phyloP scores from a whole-genome alignment of 495 filamentous ascomycete genomes.

The Tetracladium marchalianum region DNA sequence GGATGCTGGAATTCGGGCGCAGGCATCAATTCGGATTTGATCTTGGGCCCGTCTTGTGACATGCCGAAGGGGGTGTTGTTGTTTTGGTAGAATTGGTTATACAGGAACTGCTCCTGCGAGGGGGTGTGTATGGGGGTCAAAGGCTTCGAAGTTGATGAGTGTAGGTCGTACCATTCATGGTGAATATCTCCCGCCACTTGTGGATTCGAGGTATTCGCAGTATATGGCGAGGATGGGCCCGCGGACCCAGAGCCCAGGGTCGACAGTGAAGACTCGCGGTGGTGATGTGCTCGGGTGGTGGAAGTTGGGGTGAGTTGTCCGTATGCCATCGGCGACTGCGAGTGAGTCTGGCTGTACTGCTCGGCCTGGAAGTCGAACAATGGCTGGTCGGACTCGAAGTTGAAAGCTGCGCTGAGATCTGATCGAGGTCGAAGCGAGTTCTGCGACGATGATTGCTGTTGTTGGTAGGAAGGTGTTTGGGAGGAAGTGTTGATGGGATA shows the following conservation, averaged over 20 bases:
- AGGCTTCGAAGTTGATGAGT: slow-evolving; percentile 14
- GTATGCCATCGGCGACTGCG: slow-evolving; percentile 16
- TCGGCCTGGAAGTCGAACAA: slow-evolving; percentile 15
- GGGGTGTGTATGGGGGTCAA: slow-evolving; percentile 22
- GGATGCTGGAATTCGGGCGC: slow-evolving; percentile 16
- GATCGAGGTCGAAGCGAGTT: no score
- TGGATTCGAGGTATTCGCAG: slow-evolving; percentile 41
- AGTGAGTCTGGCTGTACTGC: slow-evolving; percentile 6
- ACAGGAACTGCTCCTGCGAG: slow-evolving; percentile 19
- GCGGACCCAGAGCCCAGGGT: slow-evolving; percentile 45
- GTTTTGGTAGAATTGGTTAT: slow-evolving; percentile 13
- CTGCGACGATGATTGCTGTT: neutral
- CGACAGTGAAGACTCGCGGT: slow-evolving; percentile 44
- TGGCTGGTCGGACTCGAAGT: slow-evolving; percentile 13
- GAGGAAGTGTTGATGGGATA: slow-evolving; percentile 6
- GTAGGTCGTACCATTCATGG: slow-evolving; percentile 18
- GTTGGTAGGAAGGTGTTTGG: slow-evolving; percentile 10
- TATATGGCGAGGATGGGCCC: slow-evolving; percentile 44
- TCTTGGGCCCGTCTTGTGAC: slow-evolving; percentile 13
- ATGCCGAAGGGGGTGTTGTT: slow-evolving; percentile 6
- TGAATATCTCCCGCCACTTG: slow-evolving; percentile 27
- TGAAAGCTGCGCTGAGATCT: neutral
- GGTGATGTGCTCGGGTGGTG: slow-evolving; percentile 24
- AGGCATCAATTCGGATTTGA: slow-evolving; percentile 17
- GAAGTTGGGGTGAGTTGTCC: slow-evolving; percentile 21